Evolutionary conservation across 805 yeast genomes (phyloP), one percentile per base, ranked within the genome.

Genomic region (Zygotorulaspora sp.): DNA sequence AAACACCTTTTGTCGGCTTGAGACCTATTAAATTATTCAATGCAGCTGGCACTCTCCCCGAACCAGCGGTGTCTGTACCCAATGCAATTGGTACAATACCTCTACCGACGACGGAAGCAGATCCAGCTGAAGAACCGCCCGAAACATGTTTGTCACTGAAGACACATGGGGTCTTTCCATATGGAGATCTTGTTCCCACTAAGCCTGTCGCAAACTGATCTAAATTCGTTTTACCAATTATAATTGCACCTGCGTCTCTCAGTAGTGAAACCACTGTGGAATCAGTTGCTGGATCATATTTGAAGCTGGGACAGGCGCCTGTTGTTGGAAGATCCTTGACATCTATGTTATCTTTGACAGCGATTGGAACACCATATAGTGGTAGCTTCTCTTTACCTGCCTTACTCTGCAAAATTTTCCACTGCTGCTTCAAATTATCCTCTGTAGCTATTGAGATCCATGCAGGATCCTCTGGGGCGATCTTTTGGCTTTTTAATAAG

Each of bases 161-260:
- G 1, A 90, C 80, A 61, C 82, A 81, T 25, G 87, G 78, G 4
- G 96, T 83, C 50, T 79, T 75, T 9, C 98, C 98, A 58, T 90
- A 90, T 1, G 98, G 97, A 5, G 96, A 84, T 55, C 98, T 75
- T 21, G 87, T 80, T 30, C 98, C 98, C 2, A 90, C 97, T 41
- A 90, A 71, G 25, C 98, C 98, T 2, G 98, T 92, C 9, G 97
- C 97, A 65, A 90, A 90, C 63, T 90, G 98, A 61, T 90, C 98
- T 61, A 90, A 69, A 62, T 90, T 90, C 38, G 97, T 92, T 62
- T 90, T 90, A 43, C 97, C 97, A 32, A 90, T 70, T 27, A 90
- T 75, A 40, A 90, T 84, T 31, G 97, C 97, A 57, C 98, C 98
- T 24, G 86, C 83, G n/a, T 70, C 74, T 61, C 86, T 77, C 51